These are phyloP conservation scores for Cladobotryum protrusum DNA, from an alignment of 2,329 filamentous ascomycete genomes.

Conservation along the genomic window DNA sequence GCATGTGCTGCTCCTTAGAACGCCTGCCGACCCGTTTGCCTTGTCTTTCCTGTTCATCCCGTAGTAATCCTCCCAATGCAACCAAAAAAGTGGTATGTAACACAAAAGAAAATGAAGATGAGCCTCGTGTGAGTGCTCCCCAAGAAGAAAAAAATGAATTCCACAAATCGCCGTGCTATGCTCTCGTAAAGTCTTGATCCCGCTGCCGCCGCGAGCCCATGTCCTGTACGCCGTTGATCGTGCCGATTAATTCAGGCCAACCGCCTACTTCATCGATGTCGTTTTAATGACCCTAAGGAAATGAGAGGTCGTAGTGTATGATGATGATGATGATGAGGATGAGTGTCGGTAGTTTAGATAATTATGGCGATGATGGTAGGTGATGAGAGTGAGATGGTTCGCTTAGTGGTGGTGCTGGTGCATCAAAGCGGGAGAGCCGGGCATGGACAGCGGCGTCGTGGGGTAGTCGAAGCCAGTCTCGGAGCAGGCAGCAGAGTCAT, in stretches of 20 bases:
- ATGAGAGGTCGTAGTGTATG: background rate
- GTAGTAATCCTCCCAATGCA: background rate
- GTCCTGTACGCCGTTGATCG: background rate
- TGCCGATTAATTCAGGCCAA: background rate
- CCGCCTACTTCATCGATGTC: too few relatives aligned
- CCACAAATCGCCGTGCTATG: constrained; percentile 12
- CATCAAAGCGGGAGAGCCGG: constrained; percentile 55
- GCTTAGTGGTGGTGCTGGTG: constrained; percentile 8
- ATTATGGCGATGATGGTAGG: constrained; percentile 3
- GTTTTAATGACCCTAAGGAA: too few relatives aligned
- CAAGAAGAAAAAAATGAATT: constrained; percentile 7
- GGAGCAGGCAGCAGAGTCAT: constrained; percentile 59
- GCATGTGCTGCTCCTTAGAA: constrained; percentile 10
- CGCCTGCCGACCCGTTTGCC: constrained; percentile 8
- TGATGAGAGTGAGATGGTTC: too few relatives aligned
- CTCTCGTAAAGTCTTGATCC: background rate
- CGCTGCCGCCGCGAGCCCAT: too few relatives aligned
- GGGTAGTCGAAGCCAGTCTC: constrained; percentile 60
- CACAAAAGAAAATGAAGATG: background rate
- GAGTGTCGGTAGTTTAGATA: background rate
- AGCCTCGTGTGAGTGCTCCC: background rate
- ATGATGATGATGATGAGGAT: background rate
- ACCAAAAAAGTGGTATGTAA: constrained; percentile 5
- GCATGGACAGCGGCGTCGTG: constrained; percentile 67
- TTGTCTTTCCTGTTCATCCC: constrained; percentile 7